phyloP scores from a whole-genome alignment of 768 basidiomycete species.

The Kwoniella sp. region DNA sequence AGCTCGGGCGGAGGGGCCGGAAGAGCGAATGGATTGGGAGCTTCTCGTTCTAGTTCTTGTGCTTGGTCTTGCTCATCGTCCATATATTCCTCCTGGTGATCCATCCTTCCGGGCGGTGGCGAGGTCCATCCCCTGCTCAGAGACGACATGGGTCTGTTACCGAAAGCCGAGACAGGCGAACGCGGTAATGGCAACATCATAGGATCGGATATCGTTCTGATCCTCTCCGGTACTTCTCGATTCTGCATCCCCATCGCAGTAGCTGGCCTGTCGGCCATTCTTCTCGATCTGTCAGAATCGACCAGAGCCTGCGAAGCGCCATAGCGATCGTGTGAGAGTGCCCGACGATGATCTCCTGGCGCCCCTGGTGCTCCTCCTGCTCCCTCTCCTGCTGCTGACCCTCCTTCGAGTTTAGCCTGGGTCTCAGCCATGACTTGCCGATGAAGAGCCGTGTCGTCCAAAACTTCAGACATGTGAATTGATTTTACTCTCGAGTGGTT shows the following conservation, averaged over 20 bases:
- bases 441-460: conserved; percentile 12
- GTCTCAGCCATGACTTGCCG: conserved; percentile 1
- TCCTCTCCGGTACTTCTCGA: neutral
- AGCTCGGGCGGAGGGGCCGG: conserved; percentile 66
- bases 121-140: conserved; percentile 9
- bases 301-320: conserved; percentile 25
- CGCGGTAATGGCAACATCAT: conserved; percentile 40
- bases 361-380: too few species aligned
- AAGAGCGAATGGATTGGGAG: conserved; percentile 68
- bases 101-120: conserved; percentile 13
- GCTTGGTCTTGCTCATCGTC: neutral
- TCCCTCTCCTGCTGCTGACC: neutral
- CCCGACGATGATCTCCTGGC: neutral
- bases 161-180: conserved; percentile 24
- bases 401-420: neutral
- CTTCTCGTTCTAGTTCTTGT: conserved; percentile 8
- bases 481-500: conserved; percentile 5
- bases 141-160: conserved; percentile 11
- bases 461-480: conserved; percentile 14
- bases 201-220: conserved; percentile 21
- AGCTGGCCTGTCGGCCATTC: conserved; percentile 9
- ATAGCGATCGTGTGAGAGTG: conserved; percentile 7
- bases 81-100: conserved; percentile 4
- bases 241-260: conserved; percentile 11
- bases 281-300: conserved; percentile 5